Evolutionary conservation across 1,139 yeast species (phyloP).

Genomic region (Sugiyamaella castrensis): DNA sequence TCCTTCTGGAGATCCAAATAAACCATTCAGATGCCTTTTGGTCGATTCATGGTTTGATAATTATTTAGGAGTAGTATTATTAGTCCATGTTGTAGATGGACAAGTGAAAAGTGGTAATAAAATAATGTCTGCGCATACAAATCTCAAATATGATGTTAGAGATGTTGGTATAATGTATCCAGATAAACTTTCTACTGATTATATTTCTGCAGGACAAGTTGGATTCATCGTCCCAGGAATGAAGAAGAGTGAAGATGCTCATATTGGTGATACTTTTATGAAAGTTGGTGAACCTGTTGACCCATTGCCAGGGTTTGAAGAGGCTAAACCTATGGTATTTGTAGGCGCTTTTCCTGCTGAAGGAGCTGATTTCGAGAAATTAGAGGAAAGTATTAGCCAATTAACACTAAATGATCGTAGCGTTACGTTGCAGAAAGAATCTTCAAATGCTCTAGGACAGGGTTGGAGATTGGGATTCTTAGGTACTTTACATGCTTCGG

Average conservation of each 20-base stretch:
- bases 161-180: slow-evolving; percentile 97
- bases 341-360: slow-evolving; percentile 98
- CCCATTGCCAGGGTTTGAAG: slow-evolving; percentile 92
- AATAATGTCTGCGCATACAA: slow-evolving; percentile 74
- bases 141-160: slow-evolving; percentile 74
- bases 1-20: slow-evolving; percentile 53
- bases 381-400: slow-evolving; percentile 88
- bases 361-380: slow-evolving; percentile 80
- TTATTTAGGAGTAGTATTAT: slow-evolving; percentile 87
- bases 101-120: slow-evolving; percentile 67
- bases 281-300: slow-evolving; percentile 64
- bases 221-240: slow-evolving; percentile 93
- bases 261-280: slow-evolving; percentile 88
- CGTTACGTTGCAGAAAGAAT: slow-evolving; percentile 83
- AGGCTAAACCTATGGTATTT: slow-evolving; percentile 96
- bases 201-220: slow-evolving; percentile 82
- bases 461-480: slow-evolving; percentile 97
- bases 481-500: slow-evolving; percentile 94
- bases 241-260: slow-evolving; percentile 82
- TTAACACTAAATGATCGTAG: slow-evolving; percentile 88
- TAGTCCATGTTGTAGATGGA: slow-evolving; percentile 86
- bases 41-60: slow-evolving; percentile 98
- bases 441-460: slow-evolving; percentile 91
- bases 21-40: slow-evolving; percentile 71
- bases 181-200: slow-evolving; percentile 58